These are phyloP conservation scores for Neocatenulostroma microsporum DNA, from an alignment of 2,329 filamentous ascomycete genomes.

Conservation along the genomic window DNA sequence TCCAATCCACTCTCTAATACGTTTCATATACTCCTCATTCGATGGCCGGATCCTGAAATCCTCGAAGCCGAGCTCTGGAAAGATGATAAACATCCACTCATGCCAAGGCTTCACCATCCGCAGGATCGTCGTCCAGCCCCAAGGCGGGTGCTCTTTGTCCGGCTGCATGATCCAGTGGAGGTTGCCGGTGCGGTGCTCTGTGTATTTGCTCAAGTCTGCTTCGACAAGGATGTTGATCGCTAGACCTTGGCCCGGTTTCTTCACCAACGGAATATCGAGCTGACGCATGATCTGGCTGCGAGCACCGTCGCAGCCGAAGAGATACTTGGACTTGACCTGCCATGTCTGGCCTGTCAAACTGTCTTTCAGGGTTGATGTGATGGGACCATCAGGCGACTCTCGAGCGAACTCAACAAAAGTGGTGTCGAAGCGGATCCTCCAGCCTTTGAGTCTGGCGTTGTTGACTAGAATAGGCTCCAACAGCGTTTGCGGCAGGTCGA, in stretches of 20 bases:
- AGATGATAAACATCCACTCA: conserved; percentile 46
- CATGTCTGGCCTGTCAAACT: conserved; percentile 32
- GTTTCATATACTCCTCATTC: conserved; percentile 39
- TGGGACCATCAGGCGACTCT: conserved; percentile 12
- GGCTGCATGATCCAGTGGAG: conserved; percentile 55
- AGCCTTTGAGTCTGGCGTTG: conserved; percentile 30
- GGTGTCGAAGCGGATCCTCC: conserved; percentile 34
- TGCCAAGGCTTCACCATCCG: conserved; percentile 58
- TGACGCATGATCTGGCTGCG: conserved; percentile 40
- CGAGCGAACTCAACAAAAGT: conserved; percentile 25
- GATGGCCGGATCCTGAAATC: conserved; percentile 35
- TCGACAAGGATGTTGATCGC: conserved; percentile 45
- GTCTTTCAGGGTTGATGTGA: conserved; percentile 31
- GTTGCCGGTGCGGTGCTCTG: conserved; percentile 47
- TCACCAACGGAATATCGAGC: conserved; percentile 41
- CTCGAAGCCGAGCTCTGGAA: conserved; percentile 34
- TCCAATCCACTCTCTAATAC: conserved; percentile 47
- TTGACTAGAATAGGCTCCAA: conserved; percentile 37
- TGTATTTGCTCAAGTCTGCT: conserved; percentile 44
- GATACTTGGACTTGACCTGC: conserved; percentile 45
- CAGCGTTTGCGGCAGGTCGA: conserved; percentile 37
- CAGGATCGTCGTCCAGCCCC: conserved; percentile 43
- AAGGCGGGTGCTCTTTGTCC: conserved; percentile 40
- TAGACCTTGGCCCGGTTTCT: conserved; percentile 36
- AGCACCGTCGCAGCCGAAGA: conserved; percentile 53